phyloP scores from a whole-genome alignment of 331 rosid genomes.

The Malus hybrid region DNA sequence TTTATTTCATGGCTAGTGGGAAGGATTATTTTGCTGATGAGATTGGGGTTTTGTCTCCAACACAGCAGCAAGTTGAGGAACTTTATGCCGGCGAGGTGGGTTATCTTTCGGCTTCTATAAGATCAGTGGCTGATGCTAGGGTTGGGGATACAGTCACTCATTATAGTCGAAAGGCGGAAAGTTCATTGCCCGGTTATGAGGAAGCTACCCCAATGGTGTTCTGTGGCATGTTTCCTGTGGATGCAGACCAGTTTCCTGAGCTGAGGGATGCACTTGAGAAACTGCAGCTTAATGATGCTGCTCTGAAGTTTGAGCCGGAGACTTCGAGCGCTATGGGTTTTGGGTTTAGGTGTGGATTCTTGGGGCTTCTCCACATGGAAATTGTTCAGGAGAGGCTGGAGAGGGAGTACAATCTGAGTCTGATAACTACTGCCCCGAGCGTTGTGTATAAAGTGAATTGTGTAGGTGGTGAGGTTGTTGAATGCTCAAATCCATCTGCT shows the following conservation, averaged over 20 bases:
- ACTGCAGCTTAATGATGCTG: slow-evolving; percentile 96
- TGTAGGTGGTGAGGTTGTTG: slow-evolving; percentile 80
- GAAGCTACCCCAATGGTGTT: slow-evolving; percentile 97
- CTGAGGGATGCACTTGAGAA: slow-evolving; percentile 96
- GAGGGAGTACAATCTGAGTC: slow-evolving; percentile 86
- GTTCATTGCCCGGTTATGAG: slow-evolving; percentile 83
- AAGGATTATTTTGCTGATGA: slow-evolving; percentile 96
- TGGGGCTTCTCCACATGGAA: slow-evolving; percentile 98
- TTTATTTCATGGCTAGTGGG: slow-evolving; percentile 83
- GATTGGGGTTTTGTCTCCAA: slow-evolving; percentile 87
- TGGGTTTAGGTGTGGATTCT: slow-evolving; percentile 96
- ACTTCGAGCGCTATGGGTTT: slow-evolving; percentile 97
- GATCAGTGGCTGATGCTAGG: slow-evolving; percentile 95
- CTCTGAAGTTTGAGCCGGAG: slow-evolving; percentile 97
- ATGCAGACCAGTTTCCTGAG: slow-evolving; percentile 95
- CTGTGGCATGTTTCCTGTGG: slow-evolving; percentile 97
- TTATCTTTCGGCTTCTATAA: slow-evolving; percentile 87
- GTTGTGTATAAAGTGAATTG: slow-evolving; percentile 84
- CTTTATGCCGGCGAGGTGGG: slow-evolving; percentile 95
- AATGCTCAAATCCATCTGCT: slow-evolving; percentile 86
- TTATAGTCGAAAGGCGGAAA: slow-evolving; percentile 52
- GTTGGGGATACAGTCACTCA: slow-evolving; percentile 90
- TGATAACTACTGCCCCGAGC: slow-evolving; percentile 95
- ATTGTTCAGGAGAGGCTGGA: slow-evolving; percentile 97
- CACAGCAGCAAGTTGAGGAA: slow-evolving; percentile 65